These are phyloP conservation scores for Botrytis sinoallii DNA, from an alignment of 2,329 filamentous ascomycete species.

Conservation along the genomic window DNA sequence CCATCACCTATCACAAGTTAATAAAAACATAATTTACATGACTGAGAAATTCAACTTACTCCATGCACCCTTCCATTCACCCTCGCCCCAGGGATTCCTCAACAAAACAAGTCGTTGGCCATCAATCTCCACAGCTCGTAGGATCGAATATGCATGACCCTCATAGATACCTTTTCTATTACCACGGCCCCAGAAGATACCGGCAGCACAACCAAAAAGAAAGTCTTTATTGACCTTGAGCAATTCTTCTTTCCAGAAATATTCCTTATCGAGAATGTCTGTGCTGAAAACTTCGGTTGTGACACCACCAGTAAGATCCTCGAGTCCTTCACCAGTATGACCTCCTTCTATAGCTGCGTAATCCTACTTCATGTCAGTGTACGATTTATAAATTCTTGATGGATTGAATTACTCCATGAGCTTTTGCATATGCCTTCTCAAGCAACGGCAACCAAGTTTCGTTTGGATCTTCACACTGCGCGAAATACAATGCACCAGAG, in stretches of 20 bases:
- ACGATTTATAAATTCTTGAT: not conserved
- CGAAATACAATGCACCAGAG: slow-evolving; percentile 75
- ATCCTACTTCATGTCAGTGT: slow-evolving; percentile 44
- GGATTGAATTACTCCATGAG: slow-evolving; percentile 50
- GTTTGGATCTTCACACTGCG: slow-evolving; percentile 69
- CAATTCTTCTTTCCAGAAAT: slow-evolving; percentile 80
- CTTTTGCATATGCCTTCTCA: slow-evolving; percentile 82
- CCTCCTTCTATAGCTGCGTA: slow-evolving; percentile 73
- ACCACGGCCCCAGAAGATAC: slow-evolving; percentile 38
- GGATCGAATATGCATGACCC: slow-evolving; percentile 56
- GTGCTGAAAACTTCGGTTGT: slow-evolving; percentile 66
- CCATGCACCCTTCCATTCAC: slow-evolving; percentile 57
- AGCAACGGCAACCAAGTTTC: slow-evolving; percentile 80
- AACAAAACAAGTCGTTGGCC: slow-evolving; percentile 53
- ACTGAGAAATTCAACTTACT: slow-evolving; percentile 30
- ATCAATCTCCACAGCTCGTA: slow-evolving; percentile 52
- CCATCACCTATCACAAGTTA: slow-evolving; percentile 43
- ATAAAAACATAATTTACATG: not conserved
- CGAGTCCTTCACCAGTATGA: slow-evolving; percentile 55
- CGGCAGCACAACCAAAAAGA: slow-evolving; percentile 62
- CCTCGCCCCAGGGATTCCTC: slow-evolving; percentile 57
- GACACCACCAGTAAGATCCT: slow-evolving; percentile 65
- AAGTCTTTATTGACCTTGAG: slow-evolving; percentile 79
- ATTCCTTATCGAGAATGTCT: slow-evolving; percentile 73
- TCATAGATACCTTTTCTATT: slow-evolving; percentile 54